Base-by-base conservation (phyloP, 1,139 yeast genomes). In the Spencermartinsiella ligniputridi region DNA sequence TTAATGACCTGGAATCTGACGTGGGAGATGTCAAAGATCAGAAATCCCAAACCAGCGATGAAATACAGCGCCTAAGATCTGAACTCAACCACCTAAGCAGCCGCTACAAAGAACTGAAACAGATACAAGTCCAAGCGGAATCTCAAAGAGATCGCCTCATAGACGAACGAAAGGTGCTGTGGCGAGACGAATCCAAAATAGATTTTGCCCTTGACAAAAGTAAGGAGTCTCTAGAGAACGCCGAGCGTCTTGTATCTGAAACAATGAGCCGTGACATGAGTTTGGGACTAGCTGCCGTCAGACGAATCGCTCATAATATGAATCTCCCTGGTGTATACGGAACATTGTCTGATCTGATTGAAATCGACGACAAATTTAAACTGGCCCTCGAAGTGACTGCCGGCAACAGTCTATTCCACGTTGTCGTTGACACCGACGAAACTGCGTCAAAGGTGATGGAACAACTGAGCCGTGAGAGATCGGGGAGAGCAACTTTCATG, bases 311-410 rank as follows among this genome's bases (percentile, higher is more conserved):
- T 0, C 45, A 73, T 37, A 72, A 72, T 44, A 47, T 53, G 12
- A 77, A 78, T 9, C 63, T 89, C 32, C 64, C 68, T 1, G 78
- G 83, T 5, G 94, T 88, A 2, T 81, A 76, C 63, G 98, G 98
- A 0, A 82, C 95, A 0, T 65, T 92, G 18, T 94, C 95, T 27
- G 96, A 89, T 52, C 68, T 92, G 30, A 83, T 92, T 48, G 74
- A 74, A 45, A 92, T 88, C 2, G 83, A 83, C 54, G 90, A 85
- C 44, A 87, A 86, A 55, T 90, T 88, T 61, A 83, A 84, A 60
- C 76, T 82, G 1, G 95, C 97, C 0, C 84, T 85, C 1, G 97
- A 90, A 60, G 92, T 85, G 3, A 77, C 88, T 38, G 97, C 95
- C 12, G 97, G 97, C 1, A 81, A 78, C 50, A 76, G 95, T 2